A percentile compares a stretch with the other conserved stretches of the same genome.
Evolutionary conservation across 2,329 filamentous ascomycete genomes (phyloP).

Genomic region (Lachnellula arida): DNA sequence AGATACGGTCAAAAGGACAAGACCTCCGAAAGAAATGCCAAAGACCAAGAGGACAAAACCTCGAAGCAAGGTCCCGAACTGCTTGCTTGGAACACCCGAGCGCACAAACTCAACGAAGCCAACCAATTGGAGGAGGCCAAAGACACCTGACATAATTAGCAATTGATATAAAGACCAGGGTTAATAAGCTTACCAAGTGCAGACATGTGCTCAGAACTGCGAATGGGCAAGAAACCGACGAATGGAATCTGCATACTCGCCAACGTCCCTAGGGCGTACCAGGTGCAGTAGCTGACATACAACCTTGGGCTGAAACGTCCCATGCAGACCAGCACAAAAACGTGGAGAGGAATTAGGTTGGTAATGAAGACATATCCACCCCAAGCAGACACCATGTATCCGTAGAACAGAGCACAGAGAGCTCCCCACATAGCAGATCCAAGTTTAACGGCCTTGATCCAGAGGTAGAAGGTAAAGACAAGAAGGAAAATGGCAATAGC

Average conservation of each 20-base stretch:
- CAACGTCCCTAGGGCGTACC: constrained; percentile 93
- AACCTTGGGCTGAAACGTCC: constrained; percentile 89
- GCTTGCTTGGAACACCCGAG: constrained; percentile 80
- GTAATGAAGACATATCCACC: constrained; percentile 99
- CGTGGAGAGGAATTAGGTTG: constrained; percentile 89
- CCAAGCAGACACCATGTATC: constrained; percentile 99
- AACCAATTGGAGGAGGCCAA: constrained; percentile 90
- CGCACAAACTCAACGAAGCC: constrained; percentile 89
- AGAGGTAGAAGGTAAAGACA: constrained; percentile 97
- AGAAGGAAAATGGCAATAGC: constrained; percentile 98
- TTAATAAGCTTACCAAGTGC: constrained; percentile 64
- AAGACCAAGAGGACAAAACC: constrained; percentile 72
- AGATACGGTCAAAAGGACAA: constrained; percentile 82
- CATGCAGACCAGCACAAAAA: constrained; percentile 93
- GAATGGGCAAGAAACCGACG: constrained; percentile 92
- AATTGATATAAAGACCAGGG: background rate
- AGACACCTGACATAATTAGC: constrained; percentile 61
- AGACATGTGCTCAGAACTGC: constrained; percentile 98
- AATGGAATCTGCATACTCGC: constrained; percentile 99
- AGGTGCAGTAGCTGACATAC: constrained; percentile 96
- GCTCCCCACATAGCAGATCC: constrained; percentile 97
- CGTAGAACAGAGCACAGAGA: constrained; percentile 91
- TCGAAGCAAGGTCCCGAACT: constrained; percentile 87
- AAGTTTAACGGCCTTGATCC: constrained; percentile 97
- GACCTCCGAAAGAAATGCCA: constrained; percentile 62